Conservation (phyloP, 495 filamentous ascomycete genomes). For the Penicillium psychrofluorescens region DNA sequence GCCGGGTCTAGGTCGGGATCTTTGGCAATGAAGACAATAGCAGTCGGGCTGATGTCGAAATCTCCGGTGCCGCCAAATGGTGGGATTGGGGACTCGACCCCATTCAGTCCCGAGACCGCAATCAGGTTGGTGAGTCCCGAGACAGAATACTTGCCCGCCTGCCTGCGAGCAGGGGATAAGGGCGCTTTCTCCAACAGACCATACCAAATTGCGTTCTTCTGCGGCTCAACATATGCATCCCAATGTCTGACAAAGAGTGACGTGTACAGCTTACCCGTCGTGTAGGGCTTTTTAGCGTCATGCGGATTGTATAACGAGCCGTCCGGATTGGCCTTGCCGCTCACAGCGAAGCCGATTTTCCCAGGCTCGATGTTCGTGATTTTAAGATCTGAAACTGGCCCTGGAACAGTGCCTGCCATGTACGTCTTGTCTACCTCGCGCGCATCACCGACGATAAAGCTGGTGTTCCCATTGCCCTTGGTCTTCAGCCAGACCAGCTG, state of each 20-base stretch:
- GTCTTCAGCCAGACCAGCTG: conserved; percentile 61
- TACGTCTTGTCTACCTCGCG: conserved; percentile 49
- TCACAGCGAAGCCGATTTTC: conserved; percentile 64
- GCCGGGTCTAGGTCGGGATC: conserved; percentile 74
- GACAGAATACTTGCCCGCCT: conserved; percentile 36
- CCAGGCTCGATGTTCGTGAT: conserved; percentile 51
- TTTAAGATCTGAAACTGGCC: conserved; percentile 68
- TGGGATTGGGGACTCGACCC: conserved; percentile 48
- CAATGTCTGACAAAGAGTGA: conserved; percentile 55
- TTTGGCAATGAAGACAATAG: conserved; percentile 76
- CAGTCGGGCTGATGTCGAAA: conserved; percentile 48
- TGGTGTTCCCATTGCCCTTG: conserved; percentile 60
- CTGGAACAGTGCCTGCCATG: conserved; percentile 57
- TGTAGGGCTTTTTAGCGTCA: conserved; percentile 44
- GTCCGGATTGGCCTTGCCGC: conserved; percentile 49
- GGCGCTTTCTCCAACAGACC: conserved; percentile 49
- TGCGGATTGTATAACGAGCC: conserved; percentile 50
- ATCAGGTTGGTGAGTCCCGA: conserved; percentile 44
- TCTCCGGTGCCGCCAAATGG: conserved; percentile 54
- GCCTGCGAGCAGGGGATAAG: conserved; percentile 25
- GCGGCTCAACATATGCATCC: conserved; percentile 53
- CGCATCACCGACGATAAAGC: conserved; percentile 51
- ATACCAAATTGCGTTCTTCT: conserved; percentile 67
- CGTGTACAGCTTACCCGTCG: conserved; percentile 47
- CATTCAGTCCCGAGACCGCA: conserved; percentile 30